Evolutionary conservation across 306 rosid genomes (phyloP), one percentile per base, ranked within the genome.

Genomic region (Luffa acutangula): DNA sequence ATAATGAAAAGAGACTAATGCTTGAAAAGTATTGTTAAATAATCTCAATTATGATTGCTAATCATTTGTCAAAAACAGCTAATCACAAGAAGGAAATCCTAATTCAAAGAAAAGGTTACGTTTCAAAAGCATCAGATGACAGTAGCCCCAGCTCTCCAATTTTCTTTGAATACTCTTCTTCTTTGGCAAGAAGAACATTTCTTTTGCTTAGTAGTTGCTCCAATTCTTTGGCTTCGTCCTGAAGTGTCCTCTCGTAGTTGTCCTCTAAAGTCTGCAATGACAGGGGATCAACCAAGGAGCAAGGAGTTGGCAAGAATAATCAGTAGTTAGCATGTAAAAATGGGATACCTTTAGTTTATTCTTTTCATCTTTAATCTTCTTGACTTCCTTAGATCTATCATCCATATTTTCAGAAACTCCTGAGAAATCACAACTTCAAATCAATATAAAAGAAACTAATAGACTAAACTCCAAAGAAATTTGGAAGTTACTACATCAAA

Each of bases 121-220:
- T 80, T 71, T 95, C 98, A 88, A 92, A 95, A 76, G 98, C 98
- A 90, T 95, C 98, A 65, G 97, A 92, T 79, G 96, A 86, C 86
- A 95, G 83, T 60, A 93, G 92, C 41, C 98, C 98, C 84, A 95
- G 76, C 80, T 95, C 97, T 87, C 97, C 84, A 87, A 91, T 91
- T 88, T 92, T 95, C 88, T 90, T 95, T 56, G 92, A 84, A 84
- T 84, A 90, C 76, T 95, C 98, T 52, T 92, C 98, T 88, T 95
- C 96, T 88, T 89, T 95, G 81, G 97, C 90, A 80, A 92, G 87
- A 86, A 85, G 86, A 80, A 84, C 77, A 81, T 90, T 91, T 76
- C 90, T 89, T 86, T 88, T 91, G 86, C 96, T 88, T 83, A 91
- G 86, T 80, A 95, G 86, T 79, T 88, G 93, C 80, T 95, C 98